Percentiles rank a stretch among this genome's conserved stretches.
Conservation (phyloP, 306 rosid genomes). For the Quercus glauca region DNA sequence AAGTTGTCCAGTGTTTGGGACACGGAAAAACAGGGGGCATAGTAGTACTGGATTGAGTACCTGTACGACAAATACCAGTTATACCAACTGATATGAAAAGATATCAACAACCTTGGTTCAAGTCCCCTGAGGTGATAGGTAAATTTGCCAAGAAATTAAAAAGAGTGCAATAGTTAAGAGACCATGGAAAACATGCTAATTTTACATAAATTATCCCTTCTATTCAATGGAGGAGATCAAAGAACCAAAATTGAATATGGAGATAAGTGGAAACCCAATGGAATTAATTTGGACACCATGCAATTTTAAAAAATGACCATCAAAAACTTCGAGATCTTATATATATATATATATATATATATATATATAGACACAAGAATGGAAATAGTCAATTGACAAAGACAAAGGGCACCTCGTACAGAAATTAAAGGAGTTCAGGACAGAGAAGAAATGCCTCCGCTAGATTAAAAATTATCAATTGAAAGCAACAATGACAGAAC, state of each 20-base stretch:
- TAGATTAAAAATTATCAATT: neutral
- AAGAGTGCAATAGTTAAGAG: neutral
- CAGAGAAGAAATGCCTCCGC: neutral
- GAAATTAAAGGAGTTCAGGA: neutral
- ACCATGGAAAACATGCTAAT: neutral
- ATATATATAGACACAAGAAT: neutral
- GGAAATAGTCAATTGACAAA: constrained; percentile 10
- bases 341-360: too few species aligned
- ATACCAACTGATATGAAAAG: too few species aligned
- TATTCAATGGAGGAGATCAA: neutral
- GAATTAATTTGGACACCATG: neutral
- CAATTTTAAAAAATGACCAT: neutral
- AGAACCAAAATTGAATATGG: constrained; percentile 7
- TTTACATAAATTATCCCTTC: neutral
- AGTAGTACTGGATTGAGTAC: too few species aligned
- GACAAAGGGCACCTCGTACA: neutral
- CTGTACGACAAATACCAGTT: too few species aligned
- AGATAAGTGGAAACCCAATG: neutral
- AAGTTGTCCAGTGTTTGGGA: too few species aligned
- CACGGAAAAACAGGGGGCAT: too few species aligned
- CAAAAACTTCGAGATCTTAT: neutral
- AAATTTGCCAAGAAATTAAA: neutral
- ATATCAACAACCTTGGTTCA: too few species aligned
- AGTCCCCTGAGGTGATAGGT: neutral
- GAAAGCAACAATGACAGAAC: neutral